Evolutionary conservation across 805 yeast genomes (phyloP).

Genomic region (Lipomyces orientalis): DNA sequence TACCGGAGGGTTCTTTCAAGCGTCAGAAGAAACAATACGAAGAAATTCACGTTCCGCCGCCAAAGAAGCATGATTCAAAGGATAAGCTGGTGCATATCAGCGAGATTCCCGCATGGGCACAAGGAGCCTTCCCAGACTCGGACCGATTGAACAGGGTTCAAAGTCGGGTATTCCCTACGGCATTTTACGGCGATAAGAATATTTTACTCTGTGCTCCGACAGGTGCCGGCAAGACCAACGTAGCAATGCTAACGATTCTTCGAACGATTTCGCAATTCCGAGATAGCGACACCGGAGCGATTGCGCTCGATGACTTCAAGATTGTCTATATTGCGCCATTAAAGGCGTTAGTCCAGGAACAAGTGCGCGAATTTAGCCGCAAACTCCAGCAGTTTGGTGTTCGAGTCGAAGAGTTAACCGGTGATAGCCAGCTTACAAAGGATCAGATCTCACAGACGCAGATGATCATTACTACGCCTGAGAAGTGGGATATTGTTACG

Average conservation of each 20-base stretch:
- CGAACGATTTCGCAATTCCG: constrained; percentile 62
- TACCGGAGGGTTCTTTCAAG: constrained; percentile 86
- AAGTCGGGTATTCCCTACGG: constrained; percentile 78
- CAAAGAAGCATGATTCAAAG: constrained; percentile 51
- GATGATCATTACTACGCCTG: constrained; percentile 66
- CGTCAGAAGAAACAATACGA: constrained; percentile 76
- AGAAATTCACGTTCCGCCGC: constrained; percentile 91
- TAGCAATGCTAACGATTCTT: constrained; percentile 69
- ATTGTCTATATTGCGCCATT: constrained; percentile 63
- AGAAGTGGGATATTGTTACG: constrained; percentile 65
- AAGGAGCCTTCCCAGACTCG: constrained; percentile 67
- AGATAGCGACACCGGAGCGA: constrained; percentile 62
- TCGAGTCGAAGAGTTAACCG: constrained; percentile 58
- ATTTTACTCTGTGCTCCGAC: constrained; percentile 62
- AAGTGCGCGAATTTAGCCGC: constrained; percentile 53
- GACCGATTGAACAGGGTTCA: constrained; percentile 83
- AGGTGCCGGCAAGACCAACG: constrained; percentile 75
- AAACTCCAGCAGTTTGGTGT: constrained; percentile 52
- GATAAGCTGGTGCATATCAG: constrained; percentile 60
- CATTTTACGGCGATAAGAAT: constrained; percentile 60
- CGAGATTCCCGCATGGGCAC: constrained; percentile 83
- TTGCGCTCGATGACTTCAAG: constrained; percentile 38
- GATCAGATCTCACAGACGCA: constrained; percentile 54
- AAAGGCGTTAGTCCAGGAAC: constrained; percentile 62
- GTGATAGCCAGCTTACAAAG: constrained; percentile 58